Percentiles rank a stretch among this genome's conserved stretches.
These are phyloP conservation scores for Ophiostoma montium DNA, from an alignment of 2,329 filamentous ascomycete genomes.

Conservation along the genomic window DNA sequence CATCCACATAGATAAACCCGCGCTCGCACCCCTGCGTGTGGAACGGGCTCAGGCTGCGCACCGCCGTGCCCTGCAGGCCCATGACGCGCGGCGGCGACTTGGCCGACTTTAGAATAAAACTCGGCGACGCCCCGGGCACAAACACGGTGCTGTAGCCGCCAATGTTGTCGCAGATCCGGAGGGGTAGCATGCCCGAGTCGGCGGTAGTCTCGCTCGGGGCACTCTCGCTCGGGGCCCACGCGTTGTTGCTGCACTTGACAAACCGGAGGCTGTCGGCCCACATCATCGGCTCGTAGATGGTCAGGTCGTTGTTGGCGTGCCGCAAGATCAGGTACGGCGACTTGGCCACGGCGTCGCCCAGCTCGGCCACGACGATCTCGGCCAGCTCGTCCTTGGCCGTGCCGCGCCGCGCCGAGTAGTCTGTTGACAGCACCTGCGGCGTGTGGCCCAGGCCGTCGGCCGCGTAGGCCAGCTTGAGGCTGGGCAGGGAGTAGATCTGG, in stretches of 20 bases:
- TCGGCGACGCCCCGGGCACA: constrained; percentile 63
- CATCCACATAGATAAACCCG: constrained; percentile 74
- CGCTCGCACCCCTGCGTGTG: constrained; percentile 63
- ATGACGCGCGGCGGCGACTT: constrained; percentile 64
- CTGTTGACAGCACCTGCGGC: constrained; percentile 58
- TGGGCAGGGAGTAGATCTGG: constrained; percentile 55
- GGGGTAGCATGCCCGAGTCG: constrained; percentile 31
- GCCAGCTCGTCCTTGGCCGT: constrained; percentile 58
- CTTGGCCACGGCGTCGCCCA: constrained; percentile 59
- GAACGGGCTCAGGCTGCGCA: constrained; percentile 61
- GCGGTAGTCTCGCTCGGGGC: constrained; percentile 21
- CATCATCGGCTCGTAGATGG: constrained; percentile 67
- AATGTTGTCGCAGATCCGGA: constrained; percentile 49
- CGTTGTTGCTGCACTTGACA: constrained; percentile 12
- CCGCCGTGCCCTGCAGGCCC: constrained; percentile 52
- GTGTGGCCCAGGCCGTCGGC: constrained; percentile 67
- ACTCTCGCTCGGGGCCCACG: constrained; percentile 44
- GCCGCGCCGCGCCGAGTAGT: constrained; percentile 55
- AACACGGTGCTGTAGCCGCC: constrained; percentile 71
- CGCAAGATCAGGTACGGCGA: constrained; percentile 73
- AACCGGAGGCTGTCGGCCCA: constrained; percentile 2
- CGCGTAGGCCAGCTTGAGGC: constrained; percentile 58
- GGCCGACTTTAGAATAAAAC: constrained; percentile 70
- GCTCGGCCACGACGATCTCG: constrained; percentile 70
- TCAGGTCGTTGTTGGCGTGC: constrained; percentile 66